These are phyloP conservation scores for Lavandula angustifolia DNA, from an alignment of 257 asterid genomes.

Conservation along the genomic window DNA sequence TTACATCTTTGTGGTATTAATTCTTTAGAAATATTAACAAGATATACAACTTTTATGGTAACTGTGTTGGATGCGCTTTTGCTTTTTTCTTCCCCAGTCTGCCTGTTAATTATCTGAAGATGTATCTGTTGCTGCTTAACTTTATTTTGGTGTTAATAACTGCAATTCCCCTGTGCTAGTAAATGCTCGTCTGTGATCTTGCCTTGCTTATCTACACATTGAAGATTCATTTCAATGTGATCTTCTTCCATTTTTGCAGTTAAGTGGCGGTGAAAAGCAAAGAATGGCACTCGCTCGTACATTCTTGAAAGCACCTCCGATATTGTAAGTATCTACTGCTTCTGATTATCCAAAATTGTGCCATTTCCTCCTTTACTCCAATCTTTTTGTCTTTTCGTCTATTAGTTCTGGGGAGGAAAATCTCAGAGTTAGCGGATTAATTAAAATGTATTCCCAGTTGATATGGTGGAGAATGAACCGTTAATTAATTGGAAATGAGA, in stretches of 20 bases:
- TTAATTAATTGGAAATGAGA: conserved; percentile 15
- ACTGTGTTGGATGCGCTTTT: neutral
- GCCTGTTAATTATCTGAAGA: conserved; percentile 16
- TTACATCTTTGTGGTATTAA: neutral
- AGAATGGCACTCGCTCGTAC: conserved; percentile 97
- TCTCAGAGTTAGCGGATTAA: conserved; percentile 8
- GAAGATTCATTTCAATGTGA: conserved; percentile 16
- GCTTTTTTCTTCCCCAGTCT: neutral
- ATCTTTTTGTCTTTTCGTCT: conserved; percentile 17
- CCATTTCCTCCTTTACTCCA: conserved; percentile 10
- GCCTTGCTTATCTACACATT: conserved; percentile 1
- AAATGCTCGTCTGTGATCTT: conserved; percentile 7
- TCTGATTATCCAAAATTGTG: conserved; percentile 8
- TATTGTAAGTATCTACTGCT: conserved; percentile 60
- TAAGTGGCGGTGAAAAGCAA: conserved; percentile 99
- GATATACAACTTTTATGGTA: neutral
- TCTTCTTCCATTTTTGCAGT: conserved; percentile 53
- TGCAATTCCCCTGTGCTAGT: conserved; percentile 22
- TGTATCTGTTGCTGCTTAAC: neutral
- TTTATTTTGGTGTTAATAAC: conserved; percentile 12
- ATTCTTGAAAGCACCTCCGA: conserved; percentile 89
- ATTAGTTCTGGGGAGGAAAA: neutral
- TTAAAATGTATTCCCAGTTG: neutral
- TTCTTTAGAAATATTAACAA: conserved; percentile 18
- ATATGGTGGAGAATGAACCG: conserved; percentile 14